Percentiles rank a stretch among this genome's conserved stretches.
Conservation (phyloP, 2,329 filamentous ascomycete genomes). For the Colletotrichum spaethianum region DNA sequence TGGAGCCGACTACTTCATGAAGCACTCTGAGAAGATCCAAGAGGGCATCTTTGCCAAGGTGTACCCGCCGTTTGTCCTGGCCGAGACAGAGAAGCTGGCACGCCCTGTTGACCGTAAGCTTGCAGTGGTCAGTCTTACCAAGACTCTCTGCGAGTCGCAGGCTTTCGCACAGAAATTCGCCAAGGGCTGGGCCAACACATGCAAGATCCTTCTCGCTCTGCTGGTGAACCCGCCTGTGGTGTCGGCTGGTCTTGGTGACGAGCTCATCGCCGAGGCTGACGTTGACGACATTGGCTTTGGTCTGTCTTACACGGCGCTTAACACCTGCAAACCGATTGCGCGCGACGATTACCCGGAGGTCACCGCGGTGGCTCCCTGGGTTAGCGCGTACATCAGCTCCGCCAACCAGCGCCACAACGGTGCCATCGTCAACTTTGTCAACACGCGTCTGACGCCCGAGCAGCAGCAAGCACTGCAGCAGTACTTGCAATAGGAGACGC, state of each 20-base stretch:
- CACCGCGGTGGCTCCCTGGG: conserved; percentile 87
- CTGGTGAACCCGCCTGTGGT: conserved; percentile 88
- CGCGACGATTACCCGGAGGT: conserved; percentile 91
- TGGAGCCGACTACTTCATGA: conserved; percentile 93
- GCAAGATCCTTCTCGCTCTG: conserved; percentile 88
- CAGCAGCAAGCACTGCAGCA: conserved; percentile 67
- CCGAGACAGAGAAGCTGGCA: conserved; percentile 89
- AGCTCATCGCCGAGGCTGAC: conserved; percentile 87
- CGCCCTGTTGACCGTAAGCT: conserved; percentile 93
- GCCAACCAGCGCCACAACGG: conserved; percentile 83
- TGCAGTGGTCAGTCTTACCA: conserved; percentile 93
- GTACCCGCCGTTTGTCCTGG: conserved; percentile 89
- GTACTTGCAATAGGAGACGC: conserved; percentile 60
- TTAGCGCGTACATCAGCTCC: conserved; percentile 81
- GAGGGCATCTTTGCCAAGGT: conserved; percentile 84
- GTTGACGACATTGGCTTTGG: conserved; percentile 97
- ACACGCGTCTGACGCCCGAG: conserved; percentile 77
- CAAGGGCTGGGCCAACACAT: conserved; percentile 93
- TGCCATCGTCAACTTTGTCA: conserved; percentile 78
- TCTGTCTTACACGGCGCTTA: conserved; percentile 92
- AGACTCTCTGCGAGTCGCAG: conserved; percentile 88
- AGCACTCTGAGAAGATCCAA: conserved; percentile 86
- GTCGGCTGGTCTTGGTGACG: conserved; percentile 75
- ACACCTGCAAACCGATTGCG: conserved; percentile 84
- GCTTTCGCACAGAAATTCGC: conserved; percentile 86